Base-by-base conservation (phyloP, 2,329 filamentous ascomycete genomes). In the Fusarium virguliforme region DNA sequence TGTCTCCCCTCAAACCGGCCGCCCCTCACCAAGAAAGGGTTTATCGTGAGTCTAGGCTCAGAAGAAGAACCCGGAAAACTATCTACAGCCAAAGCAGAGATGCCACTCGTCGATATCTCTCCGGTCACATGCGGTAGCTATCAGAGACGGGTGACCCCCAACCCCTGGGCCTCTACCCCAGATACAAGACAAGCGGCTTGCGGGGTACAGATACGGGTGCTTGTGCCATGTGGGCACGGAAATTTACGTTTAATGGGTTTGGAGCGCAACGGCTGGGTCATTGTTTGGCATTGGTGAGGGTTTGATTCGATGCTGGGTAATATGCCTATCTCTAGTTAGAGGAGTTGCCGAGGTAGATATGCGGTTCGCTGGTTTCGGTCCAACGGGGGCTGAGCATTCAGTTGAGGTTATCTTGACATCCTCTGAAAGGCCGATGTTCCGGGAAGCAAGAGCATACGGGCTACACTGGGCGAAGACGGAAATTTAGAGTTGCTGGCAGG, bases 161-260 rank as follows among this genome's bases (percentile, higher is more conserved):
- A 15, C 15, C 28, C 18, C n/a, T 13, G 9, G 30, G 13, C 15
- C 10, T 41, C 28, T 48, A 48, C 43, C 43, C 26, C 26, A 48
- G 43, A 30, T 48, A 30, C 18, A 48, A 53, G 48, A 53, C 35
- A 51, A 32, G 26, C 28, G 28, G 46, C 15, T 32, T 32, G 15
- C 15, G 46, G 46, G n/a, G 28, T 34, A 34, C n/a, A 51, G 46
- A 32, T 32, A 35, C 13, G 30, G 9, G 34, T 8, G 8, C 48
- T 6, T 5, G 30, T 12, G 15, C 15, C 35, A 9, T 38, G 48
- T 53, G 48, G 48, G 48, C 48, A 53, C 48, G 48, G 48, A 53
- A 30, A 35, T 53, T 53, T 35, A 35, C 1, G 7, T 35, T 7
- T 4, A 8, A 10, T 12, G 5, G 48, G 48, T 8, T n/a, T 53